These are phyloP conservation scores for Alternaria ventricosa DNA, from an alignment of 2,329 filamentous ascomycete genomes.

Conservation along the genomic window DNA sequence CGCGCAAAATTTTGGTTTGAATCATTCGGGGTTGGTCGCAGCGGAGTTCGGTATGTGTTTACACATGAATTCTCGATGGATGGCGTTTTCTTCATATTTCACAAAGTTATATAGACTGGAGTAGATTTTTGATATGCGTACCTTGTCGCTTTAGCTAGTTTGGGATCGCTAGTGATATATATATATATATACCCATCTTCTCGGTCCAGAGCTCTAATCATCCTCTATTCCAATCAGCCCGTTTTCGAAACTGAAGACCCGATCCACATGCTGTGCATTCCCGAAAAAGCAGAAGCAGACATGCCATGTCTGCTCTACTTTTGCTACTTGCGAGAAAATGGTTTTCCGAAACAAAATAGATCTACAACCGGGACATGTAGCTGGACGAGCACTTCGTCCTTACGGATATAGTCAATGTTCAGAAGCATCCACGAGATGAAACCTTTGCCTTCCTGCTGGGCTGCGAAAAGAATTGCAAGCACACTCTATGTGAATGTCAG, in stretches of 20 bases:
- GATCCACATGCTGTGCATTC: too few relatives aligned
- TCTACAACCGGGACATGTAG: too few relatives aligned
- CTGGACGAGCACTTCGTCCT: too few relatives aligned
- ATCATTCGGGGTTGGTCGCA: not conserved
- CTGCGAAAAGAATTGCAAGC: not conserved
- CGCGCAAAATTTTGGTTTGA: not conserved
- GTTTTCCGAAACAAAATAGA: too few relatives aligned
- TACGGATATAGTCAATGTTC: too few relatives aligned
- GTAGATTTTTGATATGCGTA: not conserved
- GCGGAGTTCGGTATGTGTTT: not conserved
- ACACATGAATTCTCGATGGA: not conserved
- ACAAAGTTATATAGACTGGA: rapidly evolving
- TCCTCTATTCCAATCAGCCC: too few relatives aligned
- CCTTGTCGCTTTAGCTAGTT: not conserved
- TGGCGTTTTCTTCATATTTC: not conserved
- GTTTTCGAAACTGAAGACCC: too few relatives aligned
- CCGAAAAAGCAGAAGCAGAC: not conserved
- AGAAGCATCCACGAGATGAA: too few relatives aligned
- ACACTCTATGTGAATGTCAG: not conserved
- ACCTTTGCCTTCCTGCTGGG: too few relatives aligned
- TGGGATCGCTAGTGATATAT: not conserved
- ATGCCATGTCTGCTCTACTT: too few relatives aligned
- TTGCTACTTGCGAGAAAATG: too few relatives aligned
- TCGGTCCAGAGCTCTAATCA: not conserved
- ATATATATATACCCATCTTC: not conserved